Evolutionary conservation across 306 rosid species (phyloP).

Genomic region (Cucurbita pepo): DNA sequence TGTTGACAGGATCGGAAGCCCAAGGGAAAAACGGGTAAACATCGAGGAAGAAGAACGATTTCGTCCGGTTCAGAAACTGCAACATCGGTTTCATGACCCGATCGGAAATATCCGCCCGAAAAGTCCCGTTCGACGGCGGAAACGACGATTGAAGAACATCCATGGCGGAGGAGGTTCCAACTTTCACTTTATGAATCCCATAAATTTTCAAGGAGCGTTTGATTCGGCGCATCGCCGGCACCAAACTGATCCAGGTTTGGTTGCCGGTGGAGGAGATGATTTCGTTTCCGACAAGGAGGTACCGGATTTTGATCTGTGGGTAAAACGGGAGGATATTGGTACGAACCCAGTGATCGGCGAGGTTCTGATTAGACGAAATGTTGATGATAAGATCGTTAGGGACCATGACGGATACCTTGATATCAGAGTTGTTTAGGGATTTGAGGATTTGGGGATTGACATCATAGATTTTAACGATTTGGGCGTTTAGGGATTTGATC

Average conservation of each 20-base stretch:
- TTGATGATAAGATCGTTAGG: conserved; percentile 51
- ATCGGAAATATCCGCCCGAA: conserved; percentile 38
- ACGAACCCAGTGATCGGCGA: conserved; percentile 43
- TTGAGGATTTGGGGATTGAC: conserved; percentile 35
- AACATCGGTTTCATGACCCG: conserved; percentile 50
- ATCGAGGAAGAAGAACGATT: conserved; percentile 64
- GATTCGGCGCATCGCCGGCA: conserved; percentile 52
- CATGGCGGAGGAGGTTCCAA: conserved; percentile 59
- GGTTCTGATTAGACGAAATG: conserved; percentile 36
- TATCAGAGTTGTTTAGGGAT: conserved; percentile 31
- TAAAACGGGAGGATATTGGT: conserved; percentile 39
- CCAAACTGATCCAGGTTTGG: conserved; percentile 32
- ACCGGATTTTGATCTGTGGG: conserved; percentile 39
- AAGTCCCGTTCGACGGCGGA: conserved; percentile 67
- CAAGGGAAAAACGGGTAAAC: conserved; percentile 64
- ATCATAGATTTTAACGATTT: conserved; percentile 47
- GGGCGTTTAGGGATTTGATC: conserved; percentile 35
- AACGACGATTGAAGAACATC: conserved; percentile 49
- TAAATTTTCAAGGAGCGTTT: conserved; percentile 20
- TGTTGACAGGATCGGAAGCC: conserved; percentile 32
- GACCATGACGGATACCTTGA: conserved; percentile 52
- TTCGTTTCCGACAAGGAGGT: conserved; percentile 77
- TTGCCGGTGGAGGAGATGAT: conserved; percentile 24
- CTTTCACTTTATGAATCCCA: conserved; percentile 38
- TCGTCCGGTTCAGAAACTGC: conserved; percentile 39